Evolutionary conservation across 495 filamentous ascomycete genomes (phyloP).

Genomic region (Neurospora tetrasperma): DNA sequence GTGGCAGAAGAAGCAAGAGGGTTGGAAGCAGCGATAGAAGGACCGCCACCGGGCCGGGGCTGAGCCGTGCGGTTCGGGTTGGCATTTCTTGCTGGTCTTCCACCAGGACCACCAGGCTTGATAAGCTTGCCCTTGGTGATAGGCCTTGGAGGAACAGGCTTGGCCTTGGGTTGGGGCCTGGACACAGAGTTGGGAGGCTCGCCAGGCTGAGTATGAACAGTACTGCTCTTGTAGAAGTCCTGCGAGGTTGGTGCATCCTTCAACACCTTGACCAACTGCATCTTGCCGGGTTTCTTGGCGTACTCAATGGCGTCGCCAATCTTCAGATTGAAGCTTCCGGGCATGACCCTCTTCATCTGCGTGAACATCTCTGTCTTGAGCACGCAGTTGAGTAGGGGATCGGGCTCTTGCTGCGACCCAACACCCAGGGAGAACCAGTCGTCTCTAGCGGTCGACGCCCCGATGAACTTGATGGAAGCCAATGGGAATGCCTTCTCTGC

Average conservation of each 20-base stretch:
- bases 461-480: constrained; percentile 77
- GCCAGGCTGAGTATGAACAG: constrained; percentile 76
- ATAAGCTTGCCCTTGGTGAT: constrained; percentile 87
- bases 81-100: constrained; percentile 60
- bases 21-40: constrained; percentile 9
- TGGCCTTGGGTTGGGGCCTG: constrained; percentile 72
- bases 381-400: constrained; percentile 82
- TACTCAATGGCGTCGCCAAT: constrained; percentile 82
- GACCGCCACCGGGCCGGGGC: constrained; percentile 24
- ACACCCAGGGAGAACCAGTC: constrained; percentile 94
- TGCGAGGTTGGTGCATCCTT: constrained; percentile 70
- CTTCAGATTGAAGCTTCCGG: constrained; percentile 69
- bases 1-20: constrained; percentile 10
- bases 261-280: constrained; percentile 72
- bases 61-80: constrained; percentile 39
- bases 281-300: constrained; percentile 96
- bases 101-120: constrained; percentile 77
- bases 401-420: constrained; percentile 78
- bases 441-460: constrained; percentile 69
- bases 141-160: constrained; percentile 73
- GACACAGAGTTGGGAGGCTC: constrained; percentile 78
- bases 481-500: constrained; percentile 73
- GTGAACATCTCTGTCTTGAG: constrained; percentile 98
- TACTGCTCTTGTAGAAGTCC: constrained; percentile 88
- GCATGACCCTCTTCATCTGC: constrained; percentile 65